phyloP scores from a whole-genome alignment of 305 asterid species.

The Fraxinus baroniana region DNA sequence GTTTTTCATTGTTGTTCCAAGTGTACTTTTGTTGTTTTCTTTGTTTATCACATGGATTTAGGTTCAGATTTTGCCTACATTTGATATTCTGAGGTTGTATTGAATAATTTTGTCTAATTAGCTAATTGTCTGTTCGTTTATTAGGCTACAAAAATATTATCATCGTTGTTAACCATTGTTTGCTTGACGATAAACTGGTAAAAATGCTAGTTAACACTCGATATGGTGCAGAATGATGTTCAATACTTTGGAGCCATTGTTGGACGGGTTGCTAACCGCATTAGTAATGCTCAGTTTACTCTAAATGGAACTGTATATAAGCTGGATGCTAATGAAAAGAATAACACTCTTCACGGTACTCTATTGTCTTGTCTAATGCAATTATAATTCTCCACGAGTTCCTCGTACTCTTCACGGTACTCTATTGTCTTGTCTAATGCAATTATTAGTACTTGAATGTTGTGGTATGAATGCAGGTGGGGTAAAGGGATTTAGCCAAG shows the following conservation, averaged over 20 bases:
- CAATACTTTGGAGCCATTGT: conserved; percentile 63
- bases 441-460: neutral
- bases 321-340: conserved; percentile 62
- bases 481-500: conserved; percentile 59
- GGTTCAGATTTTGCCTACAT: neutral
- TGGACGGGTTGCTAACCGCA: conserved; percentile 77
- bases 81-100: neutral
- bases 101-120: neutral
- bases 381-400: neutral
- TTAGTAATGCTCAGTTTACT: conserved; percentile 67
- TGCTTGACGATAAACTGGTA: neutral
- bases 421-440: neutral
- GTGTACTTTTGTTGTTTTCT: neutral
- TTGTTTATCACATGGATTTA: neutral
- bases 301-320: conserved; percentile 63
- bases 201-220: neutral
- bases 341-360: conserved; percentile 74
- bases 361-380: neutral
- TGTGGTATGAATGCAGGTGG: conserved; percentile 50
- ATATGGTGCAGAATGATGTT: conserved; percentile 49
- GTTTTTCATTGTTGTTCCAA: neutral
- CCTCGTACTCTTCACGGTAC: conserved; percentile 68
- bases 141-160: neutral
- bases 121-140: neutral
- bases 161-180: neutral